phyloP scores from a whole-genome alignment of 2,329 filamentous ascomycete species.

The Esteya vermicola region DNA sequence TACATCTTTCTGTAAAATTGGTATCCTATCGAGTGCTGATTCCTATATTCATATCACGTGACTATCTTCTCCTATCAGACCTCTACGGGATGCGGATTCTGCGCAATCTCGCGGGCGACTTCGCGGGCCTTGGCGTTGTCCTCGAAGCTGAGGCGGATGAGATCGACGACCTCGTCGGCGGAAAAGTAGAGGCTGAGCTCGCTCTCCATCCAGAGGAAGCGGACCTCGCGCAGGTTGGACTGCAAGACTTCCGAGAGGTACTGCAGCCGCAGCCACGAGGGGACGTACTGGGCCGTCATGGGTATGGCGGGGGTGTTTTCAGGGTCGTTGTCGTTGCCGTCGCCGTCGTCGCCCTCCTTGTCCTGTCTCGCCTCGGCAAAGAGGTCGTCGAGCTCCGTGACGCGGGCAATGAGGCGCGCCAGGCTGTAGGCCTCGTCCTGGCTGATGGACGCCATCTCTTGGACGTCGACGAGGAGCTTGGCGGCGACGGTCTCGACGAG shows the following conservation, averaged over 20 bases:
- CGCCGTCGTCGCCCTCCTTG: slow-evolving; percentile 12
- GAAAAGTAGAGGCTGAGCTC: slow-evolving; percentile 51
- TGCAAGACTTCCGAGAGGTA: slow-evolving; percentile 51
- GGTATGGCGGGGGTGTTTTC: slow-evolving; percentile 20
- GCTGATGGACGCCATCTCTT: slow-evolving; percentile 45
- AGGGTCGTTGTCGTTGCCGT: slow-evolving; percentile 9
- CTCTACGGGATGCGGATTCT: slow-evolving; percentile 29
- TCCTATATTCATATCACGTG: neutral
- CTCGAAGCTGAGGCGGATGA: slow-evolving; percentile 51
- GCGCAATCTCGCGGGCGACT: slow-evolving; percentile 42
- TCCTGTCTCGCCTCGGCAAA: slow-evolving; percentile 27
- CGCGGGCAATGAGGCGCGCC: slow-evolving; percentile 40
- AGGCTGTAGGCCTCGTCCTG: slow-evolving; percentile 51
- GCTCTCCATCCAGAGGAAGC: slow-evolving; percentile 50
- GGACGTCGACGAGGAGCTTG: slow-evolving; percentile 47
- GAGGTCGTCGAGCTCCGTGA: slow-evolving; percentile 45
- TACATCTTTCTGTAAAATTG: neutral
- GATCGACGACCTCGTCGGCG: slow-evolving; percentile 44
- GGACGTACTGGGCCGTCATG: slow-evolving; percentile 44
- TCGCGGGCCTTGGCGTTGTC: slow-evolving; percentile 45
- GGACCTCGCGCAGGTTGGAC: slow-evolving; percentile 50
- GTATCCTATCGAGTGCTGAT: neutral
- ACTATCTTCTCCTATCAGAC: neutral
- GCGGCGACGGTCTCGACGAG: slow-evolving; percentile 42
- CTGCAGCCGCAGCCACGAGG: slow-evolving; percentile 48